These are phyloP conservation scores for Backusella parvicylindrica DNA, from an alignment of 192 early-diverging fungal genomes.

Conservation along the genomic window DNA sequence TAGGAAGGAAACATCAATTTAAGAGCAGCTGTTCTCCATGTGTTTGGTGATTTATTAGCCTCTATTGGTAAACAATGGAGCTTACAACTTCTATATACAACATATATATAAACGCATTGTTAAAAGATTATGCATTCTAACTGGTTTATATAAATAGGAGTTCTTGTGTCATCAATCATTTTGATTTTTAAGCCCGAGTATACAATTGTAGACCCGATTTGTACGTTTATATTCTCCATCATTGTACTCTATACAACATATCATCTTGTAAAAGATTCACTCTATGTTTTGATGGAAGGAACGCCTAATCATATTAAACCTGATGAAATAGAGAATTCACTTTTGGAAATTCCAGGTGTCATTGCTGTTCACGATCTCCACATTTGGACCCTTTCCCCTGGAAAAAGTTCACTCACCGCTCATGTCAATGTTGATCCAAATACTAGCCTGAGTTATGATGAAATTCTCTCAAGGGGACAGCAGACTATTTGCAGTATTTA, in stretches of 20 bases:
- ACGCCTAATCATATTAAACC: slow-evolving; percentile 48
- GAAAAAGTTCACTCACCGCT: slow-evolving; percentile 41
- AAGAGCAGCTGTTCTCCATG: slow-evolving; percentile 72
- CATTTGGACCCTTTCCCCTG: slow-evolving; percentile 53
- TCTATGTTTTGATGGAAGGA: slow-evolving; percentile 75
- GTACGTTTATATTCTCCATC: slow-evolving; percentile 78
- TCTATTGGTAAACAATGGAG: slow-evolving; percentile 50
- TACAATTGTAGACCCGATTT: slow-evolving; percentile 73
- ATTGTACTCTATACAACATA: slow-evolving; percentile 72
- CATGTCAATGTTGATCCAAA: slow-evolving; percentile 23
- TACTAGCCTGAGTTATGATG: slow-evolving; percentile 36
- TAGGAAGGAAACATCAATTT: slow-evolving; percentile 62
- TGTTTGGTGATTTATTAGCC: slow-evolving; percentile 75
- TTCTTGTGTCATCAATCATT: slow-evolving; percentile 73
- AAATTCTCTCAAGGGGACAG: slow-evolving; percentile 46
- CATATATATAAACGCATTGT: background rate
- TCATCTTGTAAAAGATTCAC: slow-evolving; percentile 59
- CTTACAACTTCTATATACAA: background rate
- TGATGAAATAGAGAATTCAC: slow-evolving; percentile 39
- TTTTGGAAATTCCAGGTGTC: slow-evolving; percentile 47
- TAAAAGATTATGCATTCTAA: background rate
- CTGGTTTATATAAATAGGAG: slow-evolving; percentile 35
- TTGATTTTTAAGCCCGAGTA: slow-evolving; percentile 55
- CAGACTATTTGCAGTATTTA: slow-evolving; percentile 47
- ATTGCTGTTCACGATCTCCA: slow-evolving; percentile 52